A percentile compares a stretch with the other conserved stretches of the same genome.
phyloP scores from a whole-genome alignment of 352 stramenopile species.

The Phytophthora melonis region DNA sequence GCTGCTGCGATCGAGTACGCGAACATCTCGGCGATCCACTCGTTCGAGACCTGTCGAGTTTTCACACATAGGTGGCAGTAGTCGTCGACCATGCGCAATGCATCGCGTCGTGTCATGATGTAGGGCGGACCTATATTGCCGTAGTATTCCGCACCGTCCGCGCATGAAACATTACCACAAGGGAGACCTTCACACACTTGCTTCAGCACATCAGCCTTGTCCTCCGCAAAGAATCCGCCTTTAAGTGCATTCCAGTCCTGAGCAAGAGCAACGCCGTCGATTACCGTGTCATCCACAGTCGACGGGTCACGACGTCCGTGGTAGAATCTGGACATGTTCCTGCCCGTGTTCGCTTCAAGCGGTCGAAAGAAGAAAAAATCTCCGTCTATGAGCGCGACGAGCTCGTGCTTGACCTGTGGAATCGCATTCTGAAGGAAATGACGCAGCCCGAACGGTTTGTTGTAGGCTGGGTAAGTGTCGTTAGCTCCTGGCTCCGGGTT shows the following conservation, averaged over 20 bases:
- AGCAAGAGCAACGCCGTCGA: not conserved
- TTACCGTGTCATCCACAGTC: not conserved
- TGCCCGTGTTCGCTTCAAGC: not conserved
- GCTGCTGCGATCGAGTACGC: not conserved
- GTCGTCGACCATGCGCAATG: not conserved
- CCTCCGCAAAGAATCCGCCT: not conserved
- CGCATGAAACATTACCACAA: not conserved
- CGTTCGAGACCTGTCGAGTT: not conserved
- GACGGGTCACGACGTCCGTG: not conserved
- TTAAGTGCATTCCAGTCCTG: not conserved
- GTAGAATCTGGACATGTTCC: not conserved
- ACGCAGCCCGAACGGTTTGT: not conserved
- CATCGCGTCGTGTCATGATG: not conserved
- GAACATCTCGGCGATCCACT: not conserved
- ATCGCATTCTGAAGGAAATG: not conserved
- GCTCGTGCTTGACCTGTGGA: not conserved
- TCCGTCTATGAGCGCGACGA: not conserved
- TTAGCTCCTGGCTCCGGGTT: not conserved
- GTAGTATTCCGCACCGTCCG: not conserved
- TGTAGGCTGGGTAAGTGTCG: not conserved
- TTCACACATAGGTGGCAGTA: not conserved
- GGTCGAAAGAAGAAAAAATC: not conserved
- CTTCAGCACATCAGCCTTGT: not conserved
- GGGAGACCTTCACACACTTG: not conserved
- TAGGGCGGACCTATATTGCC: not conserved